Conservation (phyloP, 108 stramenopile genomes). For the Skeletonema tropicum region DNA sequence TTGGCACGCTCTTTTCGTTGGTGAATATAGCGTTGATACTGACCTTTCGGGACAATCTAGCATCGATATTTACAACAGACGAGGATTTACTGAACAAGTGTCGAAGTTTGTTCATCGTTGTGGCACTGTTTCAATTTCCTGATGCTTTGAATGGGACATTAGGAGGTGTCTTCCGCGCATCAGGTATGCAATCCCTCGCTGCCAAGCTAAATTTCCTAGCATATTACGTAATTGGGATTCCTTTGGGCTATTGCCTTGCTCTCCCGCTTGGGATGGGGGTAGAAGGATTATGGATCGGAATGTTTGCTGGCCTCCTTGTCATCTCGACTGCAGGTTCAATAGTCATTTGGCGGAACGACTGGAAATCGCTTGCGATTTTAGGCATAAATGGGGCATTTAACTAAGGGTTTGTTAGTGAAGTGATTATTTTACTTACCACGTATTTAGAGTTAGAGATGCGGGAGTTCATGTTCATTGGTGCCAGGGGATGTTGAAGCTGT, state of each 20-base stretch:
- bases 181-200: constrained; percentile 37
- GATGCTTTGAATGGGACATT: constrained; percentile 48
- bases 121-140: constrained; percentile 42
- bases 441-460: no score
- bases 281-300: constrained; percentile 24
- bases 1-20: constrained; percentile 13
- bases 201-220: constrained; percentile 49
- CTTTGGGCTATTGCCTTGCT: constrained; percentile 34
- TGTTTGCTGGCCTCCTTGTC: constrained; percentile 5
- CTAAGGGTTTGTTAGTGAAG: no score
- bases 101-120: constrained; percentile 26
- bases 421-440: no score
- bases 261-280: constrained; percentile 1
- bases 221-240: constrained; percentile 50
- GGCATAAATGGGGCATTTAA: no score
- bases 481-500: no score
- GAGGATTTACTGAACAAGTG: constrained; percentile 31
- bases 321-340: constrained; percentile 15
- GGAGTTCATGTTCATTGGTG: no score
- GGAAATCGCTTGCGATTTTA: not conserved
- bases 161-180: constrained; percentile 48
- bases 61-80: constrained; percentile 44
- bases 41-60: constrained; percentile 25
- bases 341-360: not conserved
- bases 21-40: constrained; percentile 30